Evolutionary conservation across 2,329 filamentous ascomycete species (phyloP).

Genomic region (Fusarium mundagurra): DNA sequence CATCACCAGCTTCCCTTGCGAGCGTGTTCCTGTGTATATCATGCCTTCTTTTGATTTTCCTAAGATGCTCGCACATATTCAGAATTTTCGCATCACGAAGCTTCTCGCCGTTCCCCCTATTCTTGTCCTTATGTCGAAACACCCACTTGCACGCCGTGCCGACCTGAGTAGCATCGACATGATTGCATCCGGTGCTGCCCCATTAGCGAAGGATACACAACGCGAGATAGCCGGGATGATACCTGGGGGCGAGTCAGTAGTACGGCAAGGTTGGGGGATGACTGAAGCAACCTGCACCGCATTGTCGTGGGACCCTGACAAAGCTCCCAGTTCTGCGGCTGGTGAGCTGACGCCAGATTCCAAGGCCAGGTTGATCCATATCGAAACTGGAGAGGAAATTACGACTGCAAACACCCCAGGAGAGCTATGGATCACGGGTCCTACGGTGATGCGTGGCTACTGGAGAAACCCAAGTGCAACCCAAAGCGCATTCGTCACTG

Average conservation of each 20-base stretch:
- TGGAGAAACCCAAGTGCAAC: slow-evolving; percentile 78
- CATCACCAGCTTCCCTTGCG: slow-evolving; percentile 65
- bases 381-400: slow-evolving; percentile 62
- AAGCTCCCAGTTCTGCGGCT: slow-evolving; percentile 38
- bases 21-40: slow-evolving; percentile 75
- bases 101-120: slow-evolving; percentile 79
- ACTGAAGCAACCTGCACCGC: slow-evolving; percentile 81
- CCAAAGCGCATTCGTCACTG: slow-evolving; percentile 60
- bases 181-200: slow-evolving; percentile 75
- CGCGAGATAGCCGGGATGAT: slow-evolving; percentile 60
- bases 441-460: slow-evolving; percentile 80
- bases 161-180: slow-evolving; percentile 73
- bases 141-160: slow-evolving; percentile 70
- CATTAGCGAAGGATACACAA: slow-evolving; percentile 65
- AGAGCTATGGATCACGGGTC: slow-evolving; percentile 78
- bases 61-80: slow-evolving; percentile 73
- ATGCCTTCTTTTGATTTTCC: slow-evolving; percentile 83
- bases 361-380: slow-evolving; percentile 71
- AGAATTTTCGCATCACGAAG: slow-evolving; percentile 74
- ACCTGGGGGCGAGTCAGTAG: slow-evolving; percentile 47
- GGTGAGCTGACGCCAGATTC: slow-evolving; percentile 51
- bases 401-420: slow-evolving; percentile 64
- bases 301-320: slow-evolving; percentile 75
- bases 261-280: slow-evolving; percentile 86
- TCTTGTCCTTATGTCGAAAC: slow-evolving; percentile 76